Evolutionary conservation across 345 rosid genomes (phyloP), one percentile per base, ranked within the genome.

Genomic region (Geranium brycei): DNA sequence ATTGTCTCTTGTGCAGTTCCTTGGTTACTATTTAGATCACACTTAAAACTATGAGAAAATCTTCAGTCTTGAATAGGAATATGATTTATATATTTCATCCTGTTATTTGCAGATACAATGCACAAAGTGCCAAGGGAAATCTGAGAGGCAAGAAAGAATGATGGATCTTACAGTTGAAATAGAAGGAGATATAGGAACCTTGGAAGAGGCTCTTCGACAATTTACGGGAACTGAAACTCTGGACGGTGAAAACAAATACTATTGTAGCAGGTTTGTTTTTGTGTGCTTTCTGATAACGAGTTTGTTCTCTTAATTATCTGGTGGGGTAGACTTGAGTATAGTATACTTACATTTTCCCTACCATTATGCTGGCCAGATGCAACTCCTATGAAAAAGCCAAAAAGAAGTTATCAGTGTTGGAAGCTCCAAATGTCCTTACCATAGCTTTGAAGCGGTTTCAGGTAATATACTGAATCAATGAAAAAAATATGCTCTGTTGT

Each of bases 141-240:
- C 95, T 38, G 97, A 87, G 73, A 75, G 80, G 68, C 83, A 73
- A 18, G 99, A 95, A 81, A 83, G 88, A 80, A 91, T 95, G 85
- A 95, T 95, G 97, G 97, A 95, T 80, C 85, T 95, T 61, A 81
- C 99, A 4, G 93, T 95, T 75, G 99, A 95, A 82, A 88, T 91
- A 67, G 96, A 80, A 66, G 97, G 99, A 62, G 93, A 84, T 64
- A 79, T 91, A 71, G 83, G 80, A 62, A 88, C 82, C 71, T 83
- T 95, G 62, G 99, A 95, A 76, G 97, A 87, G 71, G 99, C 96
- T 61, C 89, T 95, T 73, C 78, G 70, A 64, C 87, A 80, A 64
- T 95, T 88, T 73, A 91, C 97, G 0, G 63, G 85, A 72, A 84
- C 87, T 18, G 99, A 95, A 80, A 77, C 85, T 76, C 85, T 95